Evolutionary conservation across 225 moss, liverwort and hornwort genomes (phyloP).

Genomic region (Asterella californica): DNA sequence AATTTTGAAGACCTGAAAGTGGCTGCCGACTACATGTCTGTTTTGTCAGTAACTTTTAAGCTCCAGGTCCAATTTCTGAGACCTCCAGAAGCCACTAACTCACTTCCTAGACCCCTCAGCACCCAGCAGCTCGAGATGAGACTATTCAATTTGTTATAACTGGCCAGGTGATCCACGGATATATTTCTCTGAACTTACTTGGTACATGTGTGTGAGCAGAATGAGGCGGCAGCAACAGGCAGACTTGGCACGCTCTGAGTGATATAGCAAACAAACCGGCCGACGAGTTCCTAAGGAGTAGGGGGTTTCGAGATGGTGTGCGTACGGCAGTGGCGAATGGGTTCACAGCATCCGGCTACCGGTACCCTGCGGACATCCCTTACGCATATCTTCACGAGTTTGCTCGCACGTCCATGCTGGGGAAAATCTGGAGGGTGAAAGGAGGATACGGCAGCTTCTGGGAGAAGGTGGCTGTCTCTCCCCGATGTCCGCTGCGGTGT

Average conservation of each 20-base stretch:
- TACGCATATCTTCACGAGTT: slow-evolving; percentile 37
- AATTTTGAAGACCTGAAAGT: slow-evolving; percentile 16
- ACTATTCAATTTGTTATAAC: no score
- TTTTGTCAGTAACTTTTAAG: slow-evolving; percentile 20
- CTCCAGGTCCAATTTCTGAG: slow-evolving; percentile 21
- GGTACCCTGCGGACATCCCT: slow-evolving; percentile 18
- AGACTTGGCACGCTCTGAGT: slow-evolving; percentile 30
- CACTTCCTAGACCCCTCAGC: no score
- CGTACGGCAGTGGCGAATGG: slow-evolving; percentile 13
- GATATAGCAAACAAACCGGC: slow-evolving; percentile 14
- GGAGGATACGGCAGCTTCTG: slow-evolving; percentile 30
- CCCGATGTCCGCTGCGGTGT: slow-evolving; percentile 35
- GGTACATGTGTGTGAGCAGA: slow-evolving; percentile 3
- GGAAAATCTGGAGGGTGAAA: slow-evolving; percentile 26
- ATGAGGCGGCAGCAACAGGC: slow-evolving; percentile 1
- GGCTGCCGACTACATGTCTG: slow-evolving; percentile 13
- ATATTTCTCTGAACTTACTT: no score
- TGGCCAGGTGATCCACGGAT: no score
- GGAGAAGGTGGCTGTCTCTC: slow-evolving; percentile 26
- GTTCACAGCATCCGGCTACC: slow-evolving; percentile 31
- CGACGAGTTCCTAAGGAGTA: neutral
- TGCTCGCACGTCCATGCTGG: slow-evolving; percentile 20
- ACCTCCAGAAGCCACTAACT: neutral
- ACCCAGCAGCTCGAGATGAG: neutral
- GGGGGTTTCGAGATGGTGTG: slow-evolving; percentile 1